Percentiles rank a stretch among this genome's conserved stretches.
These are phyloP conservation scores for Boletus huronensis DNA, from an alignment of 768 basidiomycete genomes.

Conservation along the genomic window DNA sequence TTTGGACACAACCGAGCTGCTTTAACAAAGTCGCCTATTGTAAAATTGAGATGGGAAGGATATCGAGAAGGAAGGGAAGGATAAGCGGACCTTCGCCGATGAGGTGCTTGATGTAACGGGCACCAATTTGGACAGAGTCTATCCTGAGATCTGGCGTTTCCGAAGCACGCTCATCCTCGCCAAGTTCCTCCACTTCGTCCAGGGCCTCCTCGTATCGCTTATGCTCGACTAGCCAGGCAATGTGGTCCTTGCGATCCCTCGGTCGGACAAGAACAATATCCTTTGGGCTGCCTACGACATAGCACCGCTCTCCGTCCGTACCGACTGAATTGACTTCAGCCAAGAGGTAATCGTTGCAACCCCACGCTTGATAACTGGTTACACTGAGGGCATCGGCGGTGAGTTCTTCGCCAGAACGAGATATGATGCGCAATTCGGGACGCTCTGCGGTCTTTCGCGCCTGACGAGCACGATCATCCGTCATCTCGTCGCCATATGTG, in stretches of 20 bases:
- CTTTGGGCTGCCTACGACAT: slow-evolving; percentile 82
- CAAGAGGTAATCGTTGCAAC: slow-evolving; percentile 89
- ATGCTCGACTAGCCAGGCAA: slow-evolving; percentile 88
- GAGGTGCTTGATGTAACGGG: slow-evolving; percentile 84
- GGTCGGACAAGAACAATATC: slow-evolving; percentile 86
- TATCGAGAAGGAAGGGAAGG: background rate
- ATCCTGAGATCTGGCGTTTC: slow-evolving; percentile 41
- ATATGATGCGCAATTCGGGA: slow-evolving; percentile 93
- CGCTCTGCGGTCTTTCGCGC: slow-evolving; percentile 81
- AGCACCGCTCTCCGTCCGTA: slow-evolving; percentile 45
- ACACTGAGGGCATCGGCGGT: slow-evolving; percentile 81
- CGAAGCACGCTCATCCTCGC: slow-evolving; percentile 22
- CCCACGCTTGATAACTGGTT: slow-evolving; percentile 74
- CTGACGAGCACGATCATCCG: slow-evolving; percentile 68
- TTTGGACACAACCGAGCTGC: slow-evolving; percentile 83
- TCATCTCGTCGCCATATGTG: slow-evolving; percentile 60
- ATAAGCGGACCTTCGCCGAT: slow-evolving; percentile 62
- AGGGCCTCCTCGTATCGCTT: slow-evolving; percentile 88
- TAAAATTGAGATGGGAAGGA: background rate
- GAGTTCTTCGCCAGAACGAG: slow-evolving; percentile 83
- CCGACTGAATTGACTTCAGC: slow-evolving; percentile 42
- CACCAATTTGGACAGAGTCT: slow-evolving; percentile 69
- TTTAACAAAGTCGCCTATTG: slow-evolving; percentile 59
- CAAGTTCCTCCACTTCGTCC: slow-evolving; percentile 69
- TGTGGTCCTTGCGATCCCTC: slow-evolving; percentile 85